Evolutionary conservation across 768 basidiomycete species (phyloP), one percentile per base, ranked within the genome.

Genomic region (Psilocybe cubensis): DNA sequence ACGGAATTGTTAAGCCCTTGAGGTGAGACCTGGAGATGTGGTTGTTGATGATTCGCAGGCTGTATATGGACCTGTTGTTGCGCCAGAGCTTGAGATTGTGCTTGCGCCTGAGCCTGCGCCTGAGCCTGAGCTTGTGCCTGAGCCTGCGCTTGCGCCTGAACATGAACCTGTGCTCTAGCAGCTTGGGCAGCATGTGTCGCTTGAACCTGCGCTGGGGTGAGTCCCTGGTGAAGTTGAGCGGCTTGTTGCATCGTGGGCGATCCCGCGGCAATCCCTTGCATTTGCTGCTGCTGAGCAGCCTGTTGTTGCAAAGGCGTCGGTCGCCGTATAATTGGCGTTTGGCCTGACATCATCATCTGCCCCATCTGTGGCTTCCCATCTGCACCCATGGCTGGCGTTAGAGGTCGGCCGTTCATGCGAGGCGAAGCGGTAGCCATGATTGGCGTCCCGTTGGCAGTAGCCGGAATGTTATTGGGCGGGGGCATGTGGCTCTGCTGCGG

Each of bases 391-490:
- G 57, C 52, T 51, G 61, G 63, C 20, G 71, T 66, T 21, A 65
- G 54, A 20, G 66, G 56, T 21, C 66, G 54, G 3, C 54, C 64
- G 45, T 50, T 54, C 25, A 63, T 52, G 10, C 57, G 59, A 7
- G 63, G 62, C 33, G 66, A 67, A 2, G 63, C 62, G 24, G 60
- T 60, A 2, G 62, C 56, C 60, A 64, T 62, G 2, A 44, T 63
- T 5, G 61, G 60, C 9, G 58, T 63, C 18, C 60, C 63, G 17
- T 59, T 52, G 38, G 27, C 43, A 3, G 43, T 28, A n/a, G 31
- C 57, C 12, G 50, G 49, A 10, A 40, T 11, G 24, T 38, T 48
- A 38, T 46, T 50, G 20, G 53, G 27, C 10, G 49, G 43, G 53
- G 46, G 51, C 41, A 56, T 45, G n/a, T 59, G 60, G 24, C 47